These are phyloP conservation scores for Urtica urens DNA, from an alignment of 306 rosid species.

Conservation along the genomic window DNA sequence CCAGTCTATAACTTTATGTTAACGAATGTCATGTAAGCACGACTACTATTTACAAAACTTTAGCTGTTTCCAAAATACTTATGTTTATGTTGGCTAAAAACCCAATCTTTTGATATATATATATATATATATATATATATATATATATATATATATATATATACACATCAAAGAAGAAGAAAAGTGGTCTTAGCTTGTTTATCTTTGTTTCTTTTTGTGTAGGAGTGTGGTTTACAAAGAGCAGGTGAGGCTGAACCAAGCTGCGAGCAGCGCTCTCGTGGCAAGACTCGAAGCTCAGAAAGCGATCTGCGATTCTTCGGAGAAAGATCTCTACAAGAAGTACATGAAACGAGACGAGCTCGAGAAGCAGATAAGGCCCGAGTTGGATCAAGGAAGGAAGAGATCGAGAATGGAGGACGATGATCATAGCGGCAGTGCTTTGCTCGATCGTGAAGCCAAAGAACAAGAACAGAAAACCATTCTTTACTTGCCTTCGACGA, in stretches of 20 bases:
- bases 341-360: slow-evolving; percentile 62
- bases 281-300: slow-evolving; percentile 95
- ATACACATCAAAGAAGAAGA: neutral
- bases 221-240: slow-evolving; percentile 95
- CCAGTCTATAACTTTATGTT: too few species aligned
- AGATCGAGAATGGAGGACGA: slow-evolving; percentile 70
- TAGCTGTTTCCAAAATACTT: too few species aligned
- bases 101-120: too few species aligned
- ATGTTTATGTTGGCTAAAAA: too few species aligned
- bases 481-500: slow-evolving; percentile 37
- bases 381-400: slow-evolving; percentile 72
- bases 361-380: slow-evolving; percentile 70
- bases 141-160: too few species aligned
- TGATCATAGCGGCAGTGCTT: too few species aligned
- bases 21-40: too few species aligned
- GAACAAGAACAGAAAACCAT: slow-evolving; percentile 36
- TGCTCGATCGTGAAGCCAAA: too few species aligned
- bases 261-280: slow-evolving; percentile 74
- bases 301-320: slow-evolving; percentile 64
- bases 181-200: neutral
- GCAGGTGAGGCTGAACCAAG: slow-evolving; percentile 89
- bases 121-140: too few species aligned
- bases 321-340: slow-evolving; percentile 77
- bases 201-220: slow-evolving; percentile 15
- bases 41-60: too few species aligned